A percentile compares a stretch with the other conserved stretches of the same genome.
Evolutionary conservation across 2,329 filamentous ascomycete species (phyloP).

Genomic region (Metarhizium robertsii): DNA sequence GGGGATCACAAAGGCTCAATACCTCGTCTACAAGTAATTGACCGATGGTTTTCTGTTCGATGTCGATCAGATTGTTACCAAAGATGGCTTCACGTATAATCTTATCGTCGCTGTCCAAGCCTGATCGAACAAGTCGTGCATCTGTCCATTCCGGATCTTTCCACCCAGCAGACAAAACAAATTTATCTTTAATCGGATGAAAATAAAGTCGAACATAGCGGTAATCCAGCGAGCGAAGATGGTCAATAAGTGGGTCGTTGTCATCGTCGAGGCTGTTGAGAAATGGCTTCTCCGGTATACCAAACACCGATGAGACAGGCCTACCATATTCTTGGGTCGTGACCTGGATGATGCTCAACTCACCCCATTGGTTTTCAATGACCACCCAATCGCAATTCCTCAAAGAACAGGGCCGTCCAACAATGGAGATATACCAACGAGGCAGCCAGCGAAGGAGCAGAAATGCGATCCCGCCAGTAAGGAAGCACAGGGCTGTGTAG

Average conservation of each 20-base stretch:
- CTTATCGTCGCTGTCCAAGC: slow-evolving; percentile 84
- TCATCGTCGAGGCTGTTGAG: slow-evolving; percentile 47
- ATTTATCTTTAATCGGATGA: slow-evolving; percentile 82
- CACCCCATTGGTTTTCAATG: slow-evolving; percentile 95
- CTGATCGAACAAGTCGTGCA: slow-evolving; percentile 62
- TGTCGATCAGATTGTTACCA: slow-evolving; percentile 82
- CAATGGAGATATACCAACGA: slow-evolving; percentile 68
- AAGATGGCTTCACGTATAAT: slow-evolving; percentile 77
- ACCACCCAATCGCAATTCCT: slow-evolving; percentile 82
- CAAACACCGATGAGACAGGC: slow-evolving; percentile 55
- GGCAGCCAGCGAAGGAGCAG: slow-evolving; percentile 86
- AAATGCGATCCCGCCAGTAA: slow-evolving; percentile 70
- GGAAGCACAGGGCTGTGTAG: slow-evolving; percentile 62
- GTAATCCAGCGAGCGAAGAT: slow-evolving; percentile 76
- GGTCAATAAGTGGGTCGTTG: slow-evolving; percentile 63
- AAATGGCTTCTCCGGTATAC: slow-evolving; percentile 51
- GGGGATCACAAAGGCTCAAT: slow-evolving; percentile 1
- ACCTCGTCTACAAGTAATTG: slow-evolving; percentile 87
- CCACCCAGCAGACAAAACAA: slow-evolving; percentile 80
- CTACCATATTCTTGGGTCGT: slow-evolving; percentile 43
- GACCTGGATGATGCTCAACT: slow-evolving; percentile 71
- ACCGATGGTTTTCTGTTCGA: slow-evolving; percentile 75
- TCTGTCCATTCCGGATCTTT: slow-evolving; percentile 87
- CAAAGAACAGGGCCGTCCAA: slow-evolving; percentile 61
- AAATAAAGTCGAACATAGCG: slow-evolving; percentile 91